Conservation (phyloP, 441 rosid species). For the Aleurites moluccanus region DNA sequence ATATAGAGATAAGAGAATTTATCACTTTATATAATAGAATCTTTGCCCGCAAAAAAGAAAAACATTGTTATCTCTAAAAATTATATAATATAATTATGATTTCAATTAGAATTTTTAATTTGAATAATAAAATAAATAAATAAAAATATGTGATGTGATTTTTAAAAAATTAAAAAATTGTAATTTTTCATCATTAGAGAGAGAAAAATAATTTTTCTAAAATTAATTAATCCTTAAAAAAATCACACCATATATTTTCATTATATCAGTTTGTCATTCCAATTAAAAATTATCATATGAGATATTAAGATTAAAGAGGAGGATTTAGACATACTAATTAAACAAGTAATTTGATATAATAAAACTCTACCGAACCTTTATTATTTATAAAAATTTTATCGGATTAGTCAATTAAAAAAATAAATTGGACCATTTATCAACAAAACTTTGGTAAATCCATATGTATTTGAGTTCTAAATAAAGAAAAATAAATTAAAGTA, state of each 20-base stretch:
- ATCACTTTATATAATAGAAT: constrained; percentile 14
- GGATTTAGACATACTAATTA: constrained; percentile 13
- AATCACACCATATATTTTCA: too few species aligned
- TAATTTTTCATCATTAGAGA: too few species aligned
- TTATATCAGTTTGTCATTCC: too few species aligned
- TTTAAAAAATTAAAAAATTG: too few species aligned
- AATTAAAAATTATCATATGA: too few species aligned
- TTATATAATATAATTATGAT: too few species aligned
- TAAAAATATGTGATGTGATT: too few species aligned
- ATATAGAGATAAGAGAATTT: background rate
- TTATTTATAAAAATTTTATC: background rate
- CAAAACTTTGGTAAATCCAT: background rate
- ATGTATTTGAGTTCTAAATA: background rate
- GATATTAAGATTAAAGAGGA: background rate
- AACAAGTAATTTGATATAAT: constrained; percentile 7
- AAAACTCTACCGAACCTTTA: background rate
- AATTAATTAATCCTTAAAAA: too few species aligned
- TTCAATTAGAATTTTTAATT: too few species aligned
- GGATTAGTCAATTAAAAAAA: background rate
- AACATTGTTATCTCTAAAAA: constrained; percentile 22
- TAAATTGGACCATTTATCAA: background rate
- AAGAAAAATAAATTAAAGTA: background rate
- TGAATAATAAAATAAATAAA: too few species aligned
- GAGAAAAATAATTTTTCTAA: too few species aligned
- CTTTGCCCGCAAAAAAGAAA: constrained; percentile 28